Base-by-base conservation (phyloP, 208 protist species). In the Leishmania amazonensis region DNA sequence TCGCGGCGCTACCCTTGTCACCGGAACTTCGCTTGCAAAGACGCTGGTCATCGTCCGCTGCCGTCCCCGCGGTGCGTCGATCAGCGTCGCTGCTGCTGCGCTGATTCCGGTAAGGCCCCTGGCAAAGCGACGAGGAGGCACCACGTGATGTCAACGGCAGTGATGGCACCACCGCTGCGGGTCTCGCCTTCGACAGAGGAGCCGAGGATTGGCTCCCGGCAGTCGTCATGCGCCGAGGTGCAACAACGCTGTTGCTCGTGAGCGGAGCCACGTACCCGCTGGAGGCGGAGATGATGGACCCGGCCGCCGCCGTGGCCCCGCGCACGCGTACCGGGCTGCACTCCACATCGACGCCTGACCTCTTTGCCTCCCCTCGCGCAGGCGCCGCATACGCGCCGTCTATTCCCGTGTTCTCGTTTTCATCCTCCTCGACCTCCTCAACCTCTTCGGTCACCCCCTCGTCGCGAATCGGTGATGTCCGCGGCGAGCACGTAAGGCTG, bases 221-320 rank as follows among this genome's bases (percentile, higher is more conserved):
- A 1, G 65, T 57, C 24, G 13, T 8, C 42, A 60, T n/a, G 19
- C 70, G 77, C 17, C 74, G 78, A 49, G 74, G 4, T 71, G 67
- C 58, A 7, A 80, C 74, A 0, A 87, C 84, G 42, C 74, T 67
- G 76, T 87, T 87, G 65, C 80, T 87, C 54, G 80, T 49, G 35
- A 87, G 67, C 17, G n/a, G 9, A 7, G 49, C 45, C 24, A 68
- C 54, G 15, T 53, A 42, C 11, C 65, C 49, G 11, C 40, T 49
- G 24, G 83, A 38, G 53, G 75, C 58, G 9, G 78, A 74, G 53
- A 77, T 86, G 45, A 83, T 38, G 1, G 72, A 54, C 51, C 68
- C 11, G 24, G 77, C 28, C 31, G 78, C 7, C 13, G 42, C 7
- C 42, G 54, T 21, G 76, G 40, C 57, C 2, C 38, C 35, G 9